Base-by-base conservation (phyloP, 1,139 yeast species). In the Hyphopichia khmerensis region DNA sequence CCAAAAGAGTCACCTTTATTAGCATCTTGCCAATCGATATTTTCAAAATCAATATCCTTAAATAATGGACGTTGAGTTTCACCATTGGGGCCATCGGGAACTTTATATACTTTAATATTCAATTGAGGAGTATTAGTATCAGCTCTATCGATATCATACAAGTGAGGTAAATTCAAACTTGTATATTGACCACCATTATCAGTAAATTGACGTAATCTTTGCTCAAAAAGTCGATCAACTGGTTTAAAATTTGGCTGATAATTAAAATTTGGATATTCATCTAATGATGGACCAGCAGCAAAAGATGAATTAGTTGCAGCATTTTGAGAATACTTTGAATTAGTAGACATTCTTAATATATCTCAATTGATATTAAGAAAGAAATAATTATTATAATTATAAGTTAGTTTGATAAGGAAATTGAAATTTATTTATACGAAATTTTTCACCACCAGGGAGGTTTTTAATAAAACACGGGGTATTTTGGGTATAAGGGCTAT, bases 221-320 rank as follows among this genome's bases (percentile, higher is more conserved):
- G 78, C 53, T 85, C 88, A 59, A 86, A 91, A 44, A 91, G 79
- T 42, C 79, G 76, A 58, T 87, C 90, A 33, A 91, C 82, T 47
- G 95, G 93, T 60, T 88, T 88, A 56, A 90, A 87, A 41, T 80
- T 82, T 3, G 97, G 97, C 48, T 79, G 83, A 47, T 71, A 72
- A 60, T 79, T 84, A 50, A 49, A 56, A 38, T 57, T 52, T 2
- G 60, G 61, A 50, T 67, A 67, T 8, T 26, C 29, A 26, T 26
- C 29, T 14, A 5, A 21, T 6, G 29, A 8, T 26, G 29, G 29
- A 26, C 29, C 29, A 26, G n/a, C n/a, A 26, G 29, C 29, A 26
- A 8, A 26, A 8, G 24, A 24, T 13, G 15, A 10, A 14, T 19
- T n/a, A 17, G 24, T 34, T 21, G 36, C 34, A 34, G 36, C 36